phyloP scores from a whole-genome alignment of 208 protist species.

The Vickermania ingenoplastis region DNA sequence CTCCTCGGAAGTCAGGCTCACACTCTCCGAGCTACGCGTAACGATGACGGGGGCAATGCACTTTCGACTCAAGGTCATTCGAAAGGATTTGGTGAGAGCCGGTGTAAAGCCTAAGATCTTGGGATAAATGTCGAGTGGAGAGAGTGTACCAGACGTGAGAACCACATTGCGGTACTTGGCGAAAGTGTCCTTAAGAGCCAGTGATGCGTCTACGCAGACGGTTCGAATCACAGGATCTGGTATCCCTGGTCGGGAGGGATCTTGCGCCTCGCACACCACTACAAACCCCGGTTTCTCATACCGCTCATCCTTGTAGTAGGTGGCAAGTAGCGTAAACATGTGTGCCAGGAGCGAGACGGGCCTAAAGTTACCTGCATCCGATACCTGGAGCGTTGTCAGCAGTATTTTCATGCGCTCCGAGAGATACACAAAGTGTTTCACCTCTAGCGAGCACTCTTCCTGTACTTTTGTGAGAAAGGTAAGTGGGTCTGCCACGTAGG shows the following conservation, averaged over 20 bases:
- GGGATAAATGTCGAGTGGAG: slow-evolving; percentile 98
- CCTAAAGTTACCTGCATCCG: slow-evolving; percentile 88
- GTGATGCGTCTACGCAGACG: slow-evolving; percentile 94
- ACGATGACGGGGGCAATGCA: slow-evolving; percentile 94
- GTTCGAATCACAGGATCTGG: slow-evolving; percentile 88
- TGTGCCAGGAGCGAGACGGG: slow-evolving; percentile 89
- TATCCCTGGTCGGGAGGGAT: slow-evolving; percentile 82
- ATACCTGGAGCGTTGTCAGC: slow-evolving; percentile 93
- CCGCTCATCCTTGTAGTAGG: slow-evolving; percentile 87
- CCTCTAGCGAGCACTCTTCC: slow-evolving; percentile 79
- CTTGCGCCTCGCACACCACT: slow-evolving; percentile 95
- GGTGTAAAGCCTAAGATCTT: slow-evolving; percentile 97
- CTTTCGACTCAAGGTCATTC: slow-evolving; percentile 93
- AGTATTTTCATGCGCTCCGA: slow-evolving; percentile 91
- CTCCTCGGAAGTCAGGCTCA: slow-evolving; percentile 82
- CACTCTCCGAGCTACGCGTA: slow-evolving; percentile 78
- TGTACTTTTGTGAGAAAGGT: slow-evolving; percentile 84
- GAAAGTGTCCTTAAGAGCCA: slow-evolving; percentile 95
- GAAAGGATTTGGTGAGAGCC: slow-evolving; percentile 84
- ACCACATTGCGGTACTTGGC: slow-evolving; percentile 93
- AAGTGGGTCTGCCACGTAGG: slow-evolving; percentile 82
- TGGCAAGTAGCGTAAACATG: slow-evolving; percentile 94
- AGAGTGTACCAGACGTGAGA: slow-evolving; percentile 96
- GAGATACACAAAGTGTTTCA: slow-evolving; percentile 78
- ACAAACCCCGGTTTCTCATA: slow-evolving; percentile 86